Evolutionary conservation across 1,284 basidiomycete species (phyloP).

Genomic region (Sanghuangporus sanghuang): DNA sequence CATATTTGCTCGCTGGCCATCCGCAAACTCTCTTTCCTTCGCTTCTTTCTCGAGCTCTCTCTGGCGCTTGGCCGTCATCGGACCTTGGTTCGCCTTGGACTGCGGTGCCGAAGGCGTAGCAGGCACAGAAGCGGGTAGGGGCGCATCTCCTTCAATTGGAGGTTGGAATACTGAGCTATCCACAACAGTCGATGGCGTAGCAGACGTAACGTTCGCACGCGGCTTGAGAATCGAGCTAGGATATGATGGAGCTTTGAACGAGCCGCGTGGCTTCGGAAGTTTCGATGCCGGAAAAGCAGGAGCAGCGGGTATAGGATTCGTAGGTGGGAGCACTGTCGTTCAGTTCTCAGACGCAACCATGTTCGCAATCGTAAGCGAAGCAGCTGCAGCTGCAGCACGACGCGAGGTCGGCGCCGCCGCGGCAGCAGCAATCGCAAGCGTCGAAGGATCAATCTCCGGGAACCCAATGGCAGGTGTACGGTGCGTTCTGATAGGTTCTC

Average conservation of each 20-base stretch:
- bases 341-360: slow-evolving; percentile 83
- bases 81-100: slow-evolving; percentile 41
- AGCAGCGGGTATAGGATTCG: slow-evolving; percentile 36
- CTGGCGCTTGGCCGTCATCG: slow-evolving; percentile 51
- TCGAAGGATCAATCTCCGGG: slow-evolving; percentile 69
- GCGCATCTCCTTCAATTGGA: slow-evolving; percentile 53
- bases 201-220: slow-evolving; percentile 50
- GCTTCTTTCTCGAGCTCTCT: slow-evolving; percentile 75
- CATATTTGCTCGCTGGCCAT: slow-evolving; percentile 75
- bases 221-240: slow-evolving; percentile 50
- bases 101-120: slow-evolving; percentile 34
- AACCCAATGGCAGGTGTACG: slow-evolving; percentile 84
- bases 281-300: slow-evolving; percentile 39
- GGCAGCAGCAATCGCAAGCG: slow-evolving; percentile 56
- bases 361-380: slow-evolving; percentile 73
- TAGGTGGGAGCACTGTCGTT: slow-evolving; percentile 46
- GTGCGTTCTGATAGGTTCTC: slow-evolving; percentile 89
- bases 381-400: slow-evolving; percentile 81
- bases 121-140: slow-evolving; percentile 27
- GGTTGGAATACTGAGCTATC: slow-evolving; percentile 53
- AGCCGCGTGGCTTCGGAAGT: slow-evolving; percentile 64
- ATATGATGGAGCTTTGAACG: slow-evolving; percentile 66
- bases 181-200: slow-evolving; percentile 60
- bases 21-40: slow-evolving; percentile 75
- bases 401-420: slow-evolving; percentile 63